Conservation (phyloP, 2,329 filamentous ascomycete genomes). For the Drechmeria coniospora region DNA sequence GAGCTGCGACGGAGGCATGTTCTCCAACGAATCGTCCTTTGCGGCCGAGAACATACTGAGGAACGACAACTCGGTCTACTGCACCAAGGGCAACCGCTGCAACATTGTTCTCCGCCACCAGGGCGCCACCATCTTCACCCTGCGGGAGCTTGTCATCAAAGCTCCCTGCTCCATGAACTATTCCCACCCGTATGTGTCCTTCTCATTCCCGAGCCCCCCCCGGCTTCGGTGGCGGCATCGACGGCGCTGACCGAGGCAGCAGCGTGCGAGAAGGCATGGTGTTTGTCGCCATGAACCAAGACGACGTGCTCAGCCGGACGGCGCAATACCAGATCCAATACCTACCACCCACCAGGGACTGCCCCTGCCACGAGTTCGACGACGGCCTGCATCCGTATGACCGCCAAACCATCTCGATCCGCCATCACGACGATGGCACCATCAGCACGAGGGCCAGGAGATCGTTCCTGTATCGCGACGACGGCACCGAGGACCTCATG, state of each 20-base stretch:
- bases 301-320: slow-evolving; percentile 59
- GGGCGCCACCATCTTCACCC: slow-evolving; percentile 62
- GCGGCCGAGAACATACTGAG: slow-evolving; percentile 68
- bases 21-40: slow-evolving; percentile 46
- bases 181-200: slow-evolving; percentile 60
- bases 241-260: slow-evolving; percentile 1
- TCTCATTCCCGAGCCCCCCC: background rate
- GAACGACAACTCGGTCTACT: slow-evolving; percentile 75
- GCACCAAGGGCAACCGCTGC: slow-evolving; percentile 73
- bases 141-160: slow-evolving; percentile 79
- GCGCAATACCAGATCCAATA: slow-evolving; percentile 63
- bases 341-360: slow-evolving; percentile 12
- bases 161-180: slow-evolving; percentile 61
- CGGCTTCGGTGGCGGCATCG: slow-evolving; percentile 1
- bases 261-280: slow-evolving; percentile 86
- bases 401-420: slow-evolving; percentile 31
- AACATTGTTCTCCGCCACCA: slow-evolving; percentile 76
- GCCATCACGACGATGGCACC: slow-evolving; percentile 35
- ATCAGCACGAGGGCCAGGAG: slow-evolving; percentile 30
- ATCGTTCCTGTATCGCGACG: slow-evolving; percentile 26
- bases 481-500: slow-evolving; percentile 29
- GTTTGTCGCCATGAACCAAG: slow-evolving; percentile 73
- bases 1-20: slow-evolving; percentile 73
- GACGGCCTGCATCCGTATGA: slow-evolving; percentile 4
- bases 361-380: slow-evolving; percentile 7